Evolutionary conservation across 2,329 filamentous ascomycete genomes (phyloP).

Genomic region (Gnomoniopsis sp.): DNA sequence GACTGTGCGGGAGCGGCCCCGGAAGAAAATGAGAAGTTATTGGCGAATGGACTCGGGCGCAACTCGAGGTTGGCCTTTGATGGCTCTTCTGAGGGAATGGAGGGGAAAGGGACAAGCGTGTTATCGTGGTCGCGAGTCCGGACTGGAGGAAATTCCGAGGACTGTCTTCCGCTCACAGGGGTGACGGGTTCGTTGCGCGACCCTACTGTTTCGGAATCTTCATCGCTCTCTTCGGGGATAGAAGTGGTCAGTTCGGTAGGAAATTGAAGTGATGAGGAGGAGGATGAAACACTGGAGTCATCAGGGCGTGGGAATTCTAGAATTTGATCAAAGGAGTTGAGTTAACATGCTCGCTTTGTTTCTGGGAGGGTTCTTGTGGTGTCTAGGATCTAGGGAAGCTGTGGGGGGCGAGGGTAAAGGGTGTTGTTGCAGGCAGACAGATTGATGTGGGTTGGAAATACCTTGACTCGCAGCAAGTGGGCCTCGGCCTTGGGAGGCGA

Average conservation of each 20-base stretch:
- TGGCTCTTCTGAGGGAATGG: constrained; percentile 7
- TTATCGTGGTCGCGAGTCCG: constrained; percentile 35
- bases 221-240: constrained; percentile 56
- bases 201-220: constrained; percentile 52
- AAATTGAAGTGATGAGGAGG: constrained; percentile 44
- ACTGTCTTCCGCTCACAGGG: constrained; percentile 55
- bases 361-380: neutral
- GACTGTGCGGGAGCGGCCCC: neutral
- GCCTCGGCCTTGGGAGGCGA: neutral
- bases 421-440: constrained; percentile 18
- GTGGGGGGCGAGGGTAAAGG: neutral
- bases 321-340: constrained; percentile 14
- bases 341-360: constrained; percentile 4
- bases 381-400: constrained; percentile 1
- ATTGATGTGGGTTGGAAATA: constrained; percentile 25
- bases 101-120: constrained; percentile 19
- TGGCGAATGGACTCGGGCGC: constrained; percentile 11
- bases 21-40: constrained; percentile 3
- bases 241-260: constrained; percentile 48
- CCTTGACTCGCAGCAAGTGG: constrained; percentile 19
- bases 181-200: constrained; percentile 59
- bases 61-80: constrained; percentile 7
- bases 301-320: constrained; percentile 14
- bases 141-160: constrained; percentile 49
- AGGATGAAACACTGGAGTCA: constrained; percentile 25